Conservation (phyloP, 345 rosid genomes). For the Clausena lansium region DNA sequence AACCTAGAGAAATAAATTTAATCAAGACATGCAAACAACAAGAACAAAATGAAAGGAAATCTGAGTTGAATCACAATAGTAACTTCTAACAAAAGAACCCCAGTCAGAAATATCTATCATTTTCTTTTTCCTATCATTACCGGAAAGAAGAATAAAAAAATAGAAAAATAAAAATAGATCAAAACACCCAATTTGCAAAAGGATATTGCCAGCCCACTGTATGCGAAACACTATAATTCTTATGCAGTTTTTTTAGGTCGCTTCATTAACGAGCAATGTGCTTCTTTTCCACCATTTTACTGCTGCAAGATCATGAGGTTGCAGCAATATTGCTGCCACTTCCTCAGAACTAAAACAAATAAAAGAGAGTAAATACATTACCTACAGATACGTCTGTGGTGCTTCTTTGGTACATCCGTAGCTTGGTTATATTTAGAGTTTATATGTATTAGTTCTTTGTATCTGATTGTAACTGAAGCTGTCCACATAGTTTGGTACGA, state of each 20-base stretch:
- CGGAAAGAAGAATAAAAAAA: too few species aligned
- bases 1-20: not conserved
- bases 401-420: slow-evolving; percentile 43
- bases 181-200: not conserved
- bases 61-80: not conserved
- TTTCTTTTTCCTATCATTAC: too few species aligned
- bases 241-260: accelerated
- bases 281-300: not conserved
- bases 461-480: too few species aligned
- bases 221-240: not conserved
- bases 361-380: not conserved
- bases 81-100: too few species aligned
- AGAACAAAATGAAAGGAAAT: too few species aligned
- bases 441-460: too few species aligned
- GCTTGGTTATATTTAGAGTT: too few species aligned
- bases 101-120: not conserved
- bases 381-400: slow-evolving; percentile 34
- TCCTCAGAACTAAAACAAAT: not conserved
- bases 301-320: not conserved
- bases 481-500: too few species aligned
- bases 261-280: too few species aligned
- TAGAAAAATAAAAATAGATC: too few species aligned
- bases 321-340: not conserved
- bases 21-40: not conserved
- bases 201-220: too few species aligned